Evolutionary conservation across 805 yeast genomes (phyloP).

Genomic region (Wickerhamomyces hampshirensis): DNA sequence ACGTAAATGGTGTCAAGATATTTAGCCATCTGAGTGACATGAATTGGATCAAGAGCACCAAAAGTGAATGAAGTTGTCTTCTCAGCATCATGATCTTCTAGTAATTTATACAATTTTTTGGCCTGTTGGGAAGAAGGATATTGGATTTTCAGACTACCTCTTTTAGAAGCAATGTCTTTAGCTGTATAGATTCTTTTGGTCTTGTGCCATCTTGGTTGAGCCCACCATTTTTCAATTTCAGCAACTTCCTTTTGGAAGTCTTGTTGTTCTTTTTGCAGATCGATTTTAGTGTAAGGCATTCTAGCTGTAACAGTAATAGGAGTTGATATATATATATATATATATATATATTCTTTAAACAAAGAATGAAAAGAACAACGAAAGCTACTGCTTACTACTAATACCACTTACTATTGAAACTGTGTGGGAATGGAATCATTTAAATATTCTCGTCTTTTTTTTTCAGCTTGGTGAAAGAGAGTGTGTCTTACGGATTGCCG

Average conservation of each 20-base stretch:
- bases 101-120: constrained; percentile 67
- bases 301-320: not conserved
- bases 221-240: constrained; percentile 86
- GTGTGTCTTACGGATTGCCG: no score
- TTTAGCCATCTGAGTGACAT: constrained; percentile 94
- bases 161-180: constrained; percentile 83
- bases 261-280: constrained; percentile 19
- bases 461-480: no score
- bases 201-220: constrained; percentile 83
- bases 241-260: constrained; percentile 46
- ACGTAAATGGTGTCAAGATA: constrained; percentile 90
- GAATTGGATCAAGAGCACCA: constrained; percentile 95
- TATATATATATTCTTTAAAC: no score
- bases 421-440: no score
- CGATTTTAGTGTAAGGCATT: constrained; percentile 18
- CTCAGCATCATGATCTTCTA: constrained; percentile 66
- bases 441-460: no score
- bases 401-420: no score
- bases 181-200: constrained; percentile 87
- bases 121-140: constrained; percentile 80
- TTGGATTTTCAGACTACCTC: constrained; percentile 70
- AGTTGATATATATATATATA: no score
- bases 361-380: not conserved
- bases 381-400: no score
- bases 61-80: constrained; percentile 82